Conservation (phyloP, 768 basidiomycete species). For the Mycena filopes region DNA sequence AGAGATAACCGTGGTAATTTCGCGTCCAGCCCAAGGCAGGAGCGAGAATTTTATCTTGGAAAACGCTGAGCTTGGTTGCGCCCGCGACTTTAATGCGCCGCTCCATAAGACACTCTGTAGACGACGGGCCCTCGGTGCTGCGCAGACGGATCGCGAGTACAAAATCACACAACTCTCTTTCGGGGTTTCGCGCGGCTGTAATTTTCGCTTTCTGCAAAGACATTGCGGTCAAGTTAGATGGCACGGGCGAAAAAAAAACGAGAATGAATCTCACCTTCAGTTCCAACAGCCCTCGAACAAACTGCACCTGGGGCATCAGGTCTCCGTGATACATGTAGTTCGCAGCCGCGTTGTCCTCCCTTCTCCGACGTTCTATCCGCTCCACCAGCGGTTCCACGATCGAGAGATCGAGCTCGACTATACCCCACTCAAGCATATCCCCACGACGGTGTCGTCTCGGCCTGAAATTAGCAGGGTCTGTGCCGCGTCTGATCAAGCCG, state of each 20-base stretch:
- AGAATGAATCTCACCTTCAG: constrained; percentile 2
- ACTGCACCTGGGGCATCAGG: constrained; percentile 16
- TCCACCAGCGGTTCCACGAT: not conserved
- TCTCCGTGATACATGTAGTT: constrained; percentile 21
- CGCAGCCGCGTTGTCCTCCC: not conserved
- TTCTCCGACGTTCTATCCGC: not conserved
- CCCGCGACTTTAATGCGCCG: constrained; percentile 46
- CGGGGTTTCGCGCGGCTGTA: constrained; percentile 13
- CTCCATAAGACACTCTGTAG: constrained; percentile 30
- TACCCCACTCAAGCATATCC: constrained; percentile 22
- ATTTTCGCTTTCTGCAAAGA: constrained; percentile 12
- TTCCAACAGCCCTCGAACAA: constrained; percentile 16
- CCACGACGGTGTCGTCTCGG: constrained; percentile 21
- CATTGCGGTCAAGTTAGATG: not conserved
- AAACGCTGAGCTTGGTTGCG: constrained; percentile 44
- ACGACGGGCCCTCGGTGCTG: constrained; percentile 3
- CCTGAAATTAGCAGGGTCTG: constrained; percentile 17
- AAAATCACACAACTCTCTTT: constrained; percentile 19
- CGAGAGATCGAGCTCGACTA: constrained; percentile 16
- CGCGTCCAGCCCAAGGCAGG: constrained; percentile 47
- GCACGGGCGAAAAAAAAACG: no score
- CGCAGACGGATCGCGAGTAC: constrained; percentile 20
- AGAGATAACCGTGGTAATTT: constrained; percentile 23
- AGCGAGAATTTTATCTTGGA: constrained; percentile 48
- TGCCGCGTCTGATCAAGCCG: not conserved